Base-by-base conservation (phyloP, 2,329 filamentous ascomycete genomes). In the Alternaria infectoria region DNA sequence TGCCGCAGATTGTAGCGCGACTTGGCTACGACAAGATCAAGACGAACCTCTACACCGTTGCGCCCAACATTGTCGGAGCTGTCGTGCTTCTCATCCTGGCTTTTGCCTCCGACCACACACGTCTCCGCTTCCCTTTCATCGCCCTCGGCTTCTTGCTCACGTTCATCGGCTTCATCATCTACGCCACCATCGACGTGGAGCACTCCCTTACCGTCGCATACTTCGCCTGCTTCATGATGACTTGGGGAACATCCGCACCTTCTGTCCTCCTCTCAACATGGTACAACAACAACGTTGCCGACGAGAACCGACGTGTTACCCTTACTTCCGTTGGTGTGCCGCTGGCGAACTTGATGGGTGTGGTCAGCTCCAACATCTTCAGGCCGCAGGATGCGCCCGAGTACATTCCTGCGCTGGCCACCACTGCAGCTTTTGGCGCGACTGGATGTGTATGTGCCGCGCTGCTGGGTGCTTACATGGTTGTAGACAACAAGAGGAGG, bases 261-360 rank as follows among this genome's bases (percentile, higher is more conserved):
- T 91, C 88, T 0, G 91, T 93, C 9, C 83, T 94, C 12, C 82
- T 90, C 15, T 81, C 88, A 68, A 83, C 88, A 60, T 90, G 89
- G 89, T 93, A 93, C 81, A 94, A 92, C 81, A 94, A 94, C 83
- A 95, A 95, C 75, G 87, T 93, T 59, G 91, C 91, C 1, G 87
- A 94, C 71, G 92, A 94, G 78, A 89, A 90, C 61, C 87, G 89
- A 40, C 89, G 91, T 50, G 85, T 93, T 6, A 84, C 89, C 0
- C 82, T 93, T 13, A 93, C 91, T 0, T 89, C 88, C 26, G 86
- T 93, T 17, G 90, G 89, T 23, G 91, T 94, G 0, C 91, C 91
- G 0, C 77, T 92, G 10, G 91, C 91, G 4, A 94, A 94, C 68
- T 76, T 93, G 36, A 93, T 93, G 89, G 91, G 90, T 5, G 81